Evolutionary conservation across 2,329 filamentous ascomycete species (phyloP), one percentile per base, ranked within the genome.

Genomic region (Didymella lethalis): DNA sequence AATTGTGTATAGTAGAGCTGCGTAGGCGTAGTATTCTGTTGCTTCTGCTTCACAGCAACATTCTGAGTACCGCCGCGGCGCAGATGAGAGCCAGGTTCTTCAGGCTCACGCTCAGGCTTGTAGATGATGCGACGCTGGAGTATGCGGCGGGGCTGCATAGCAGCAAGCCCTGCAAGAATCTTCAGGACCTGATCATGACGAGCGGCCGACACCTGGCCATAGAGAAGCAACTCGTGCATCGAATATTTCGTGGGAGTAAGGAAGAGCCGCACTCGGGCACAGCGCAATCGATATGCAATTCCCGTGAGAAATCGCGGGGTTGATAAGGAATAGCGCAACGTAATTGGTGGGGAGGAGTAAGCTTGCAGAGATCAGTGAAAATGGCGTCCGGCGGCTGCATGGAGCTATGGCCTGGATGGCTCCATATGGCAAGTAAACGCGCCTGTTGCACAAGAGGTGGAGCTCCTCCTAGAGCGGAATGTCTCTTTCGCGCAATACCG

Each of bases 201-300:
- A 38, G 81, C 75, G 32, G 77, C 73, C 10, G 85, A 81, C 55
- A 89, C 81, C 68, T 85, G 83, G 67, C 84, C 85, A 76, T 85
- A 87, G 45, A 89, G 81, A 47, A 86, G 78, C 65, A 87, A 80
- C 78, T 88, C 86, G 75, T 88, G 85, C 86, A 88, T 88, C 59
- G 63, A 57, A 61, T 57, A 49, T 29, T 49, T 38, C 40, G 48
- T 48, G 31, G 26, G 12, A 52, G 43, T 46, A 46, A 47, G 48
- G 34, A 53, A 48, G 59, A 62, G 62, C 62, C 56, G 57, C 53
- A 59, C 53, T 58, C 62, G 65, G 64, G 58, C 58, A 41, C 28
- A 47, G 58, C 48, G 48, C 59, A 59, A 65, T 66, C 64, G 64
- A 67, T 70, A 67, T 64, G 61, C 67, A 71, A 69, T 71, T 64